phyloP scores from a whole-genome alignment of 352 stramenopile genomes.

The Halophytophthora polymorphica region DNA sequence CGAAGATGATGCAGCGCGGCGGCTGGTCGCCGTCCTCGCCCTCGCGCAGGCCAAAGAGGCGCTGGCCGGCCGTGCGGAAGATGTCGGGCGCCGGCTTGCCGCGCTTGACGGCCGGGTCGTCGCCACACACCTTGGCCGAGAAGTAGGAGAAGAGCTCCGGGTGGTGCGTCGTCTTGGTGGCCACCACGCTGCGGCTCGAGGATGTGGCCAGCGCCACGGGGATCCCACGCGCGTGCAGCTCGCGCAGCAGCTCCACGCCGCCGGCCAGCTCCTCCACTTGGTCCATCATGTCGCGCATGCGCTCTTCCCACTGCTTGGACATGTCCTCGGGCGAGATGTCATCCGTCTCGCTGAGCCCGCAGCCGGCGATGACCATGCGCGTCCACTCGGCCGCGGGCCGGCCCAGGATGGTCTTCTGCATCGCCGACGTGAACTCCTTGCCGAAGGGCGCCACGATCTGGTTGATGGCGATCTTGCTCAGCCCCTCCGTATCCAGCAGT shows the following conservation, averaged over 20 bases:
- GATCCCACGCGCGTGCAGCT: constrained; percentile 45
- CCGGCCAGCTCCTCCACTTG: constrained; percentile 53
- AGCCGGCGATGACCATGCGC: constrained; percentile 52
- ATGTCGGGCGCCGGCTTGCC: constrained; percentile 83
- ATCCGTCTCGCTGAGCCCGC: constrained; percentile 23
- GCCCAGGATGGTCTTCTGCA: constrained; percentile 77
- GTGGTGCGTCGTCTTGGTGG: constrained; percentile 61
- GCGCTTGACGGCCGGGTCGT: constrained; percentile 59
- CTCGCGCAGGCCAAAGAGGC: constrained; percentile 43
- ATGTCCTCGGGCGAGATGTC: constrained; percentile 55
- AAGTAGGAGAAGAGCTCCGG: constrained; percentile 77
- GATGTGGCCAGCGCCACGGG: constrained; percentile 73
- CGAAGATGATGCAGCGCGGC: constrained; percentile 67
- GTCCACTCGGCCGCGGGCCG: constrained; percentile 69
- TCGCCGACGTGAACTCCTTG: constrained; percentile 49
- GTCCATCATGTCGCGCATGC: constrained; percentile 57
- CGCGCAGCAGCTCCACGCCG: constrained; percentile 41
- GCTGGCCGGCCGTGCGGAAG: constrained; percentile 61
- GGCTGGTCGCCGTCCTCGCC: constrained; percentile 22
- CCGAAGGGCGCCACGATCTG: constrained; percentile 51
- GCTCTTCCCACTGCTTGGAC: constrained; percentile 56
- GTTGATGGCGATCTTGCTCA: constrained; percentile 62
- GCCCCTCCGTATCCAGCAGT: constrained; percentile 74
- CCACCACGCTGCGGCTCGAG: constrained; percentile 60
- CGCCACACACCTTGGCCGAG: constrained; percentile 68